A percentile compares a stretch with the other conserved stretches of the same genome.
phyloP scores from a whole-genome alignment of 495 filamentous ascomycete genomes.

The Penicillium argentinense region DNA sequence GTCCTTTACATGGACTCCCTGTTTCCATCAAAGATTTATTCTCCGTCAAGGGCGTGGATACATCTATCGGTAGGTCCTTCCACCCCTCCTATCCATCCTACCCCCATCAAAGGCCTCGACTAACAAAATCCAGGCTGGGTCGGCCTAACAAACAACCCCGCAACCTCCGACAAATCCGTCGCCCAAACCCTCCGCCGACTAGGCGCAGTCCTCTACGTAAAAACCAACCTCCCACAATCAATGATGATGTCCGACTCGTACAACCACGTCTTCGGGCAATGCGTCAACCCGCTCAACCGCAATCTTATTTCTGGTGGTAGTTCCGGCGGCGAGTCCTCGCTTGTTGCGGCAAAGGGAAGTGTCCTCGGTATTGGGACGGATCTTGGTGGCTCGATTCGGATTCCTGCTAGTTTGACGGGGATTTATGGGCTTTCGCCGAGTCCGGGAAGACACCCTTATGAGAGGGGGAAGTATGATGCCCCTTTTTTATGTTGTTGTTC shows the following conservation, averaged over 20 bases:
- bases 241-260: conserved; percentile 60
- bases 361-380: conserved; percentile 68
- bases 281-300: conserved; percentile 57
- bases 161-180: conserved; percentile 27
- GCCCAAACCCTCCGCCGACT: conserved; percentile 31
- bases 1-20: conserved; percentile 67
- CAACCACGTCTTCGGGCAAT: conserved; percentile 48
- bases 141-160: conserved; percentile 34
- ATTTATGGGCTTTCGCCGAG: conserved; percentile 67
- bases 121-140: conserved; percentile 32
- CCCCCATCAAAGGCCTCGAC: too few species aligned
- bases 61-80: conserved; percentile 36
- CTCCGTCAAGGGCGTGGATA: conserved; percentile 55
- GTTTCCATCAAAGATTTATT: conserved; percentile 69
- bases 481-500: too few species aligned
- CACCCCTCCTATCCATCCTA: background rate
- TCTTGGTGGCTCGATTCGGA: conserved; percentile 65
- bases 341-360: conserved; percentile 59
- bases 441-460: conserved; percentile 54
- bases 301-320: conserved; percentile 60
- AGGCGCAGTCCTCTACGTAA: conserved; percentile 58
- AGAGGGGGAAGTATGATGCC: conserved; percentile 39
- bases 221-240: conserved; percentile 61
- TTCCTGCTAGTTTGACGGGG: conserved; percentile 63
- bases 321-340: conserved; percentile 65